Percentiles rank a stretch among this genome's conserved stretches.
Conservation (phyloP, 202 grass and related monocot species). For the Dendrocalamus latiflorus region DNA sequence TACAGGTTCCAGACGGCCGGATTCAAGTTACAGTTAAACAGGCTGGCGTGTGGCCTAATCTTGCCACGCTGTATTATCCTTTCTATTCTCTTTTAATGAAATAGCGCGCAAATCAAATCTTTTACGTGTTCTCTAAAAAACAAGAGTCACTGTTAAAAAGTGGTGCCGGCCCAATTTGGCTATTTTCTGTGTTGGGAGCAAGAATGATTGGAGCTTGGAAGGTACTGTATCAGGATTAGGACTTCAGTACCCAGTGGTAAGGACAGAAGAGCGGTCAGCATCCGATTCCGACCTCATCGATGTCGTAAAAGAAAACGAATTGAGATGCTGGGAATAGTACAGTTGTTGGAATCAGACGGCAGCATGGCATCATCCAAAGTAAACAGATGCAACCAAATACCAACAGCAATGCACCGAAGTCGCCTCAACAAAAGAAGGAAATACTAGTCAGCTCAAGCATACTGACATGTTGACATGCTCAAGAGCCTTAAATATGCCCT, state of each 20-base stretch:
- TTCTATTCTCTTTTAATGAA: too few relatives aligned
- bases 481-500: background rate
- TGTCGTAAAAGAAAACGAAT: too few relatives aligned
- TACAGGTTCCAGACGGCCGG: background rate
- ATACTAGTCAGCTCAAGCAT: background rate
- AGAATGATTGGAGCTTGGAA: background rate
- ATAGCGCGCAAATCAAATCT: too few relatives aligned
- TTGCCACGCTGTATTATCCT: too few relatives aligned
- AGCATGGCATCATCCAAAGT: background rate
- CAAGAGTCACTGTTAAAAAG: too few relatives aligned
- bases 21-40: background rate
- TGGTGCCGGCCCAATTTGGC: background rate
- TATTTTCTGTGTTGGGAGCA: background rate
- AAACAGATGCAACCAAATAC: background rate
- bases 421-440: too few relatives aligned
- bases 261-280: too few relatives aligned
- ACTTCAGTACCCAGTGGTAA: too few relatives aligned
- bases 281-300: too few relatives aligned
- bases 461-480: background rate
- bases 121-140: too few relatives aligned
- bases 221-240: background rate
- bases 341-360: too few relatives aligned
- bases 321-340: background rate
- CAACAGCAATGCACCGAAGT: background rate
- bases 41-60: too few relatives aligned